phyloP scores from a whole-genome alignment of 495 filamentous ascomycete genomes.

The Neohortaea acidophila region DNA sequence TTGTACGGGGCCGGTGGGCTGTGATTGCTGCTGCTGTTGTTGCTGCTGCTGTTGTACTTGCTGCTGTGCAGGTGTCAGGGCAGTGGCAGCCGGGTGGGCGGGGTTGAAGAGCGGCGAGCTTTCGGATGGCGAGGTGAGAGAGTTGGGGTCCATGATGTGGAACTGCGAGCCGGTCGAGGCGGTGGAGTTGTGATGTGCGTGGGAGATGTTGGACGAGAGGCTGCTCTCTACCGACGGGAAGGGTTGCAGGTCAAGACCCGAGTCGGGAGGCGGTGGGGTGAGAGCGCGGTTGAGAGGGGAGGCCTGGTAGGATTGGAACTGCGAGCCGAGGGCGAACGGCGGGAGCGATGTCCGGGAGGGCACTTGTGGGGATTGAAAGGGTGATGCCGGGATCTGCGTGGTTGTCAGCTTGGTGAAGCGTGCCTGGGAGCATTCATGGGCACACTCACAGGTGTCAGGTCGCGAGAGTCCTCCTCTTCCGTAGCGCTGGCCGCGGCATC shows the following conservation, averaged over 20 bases:
- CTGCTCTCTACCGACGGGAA: slow-evolving; percentile 74
- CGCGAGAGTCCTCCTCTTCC: slow-evolving; percentile 68
- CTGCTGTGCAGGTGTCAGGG: slow-evolving; percentile 17
- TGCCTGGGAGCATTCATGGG: neutral
- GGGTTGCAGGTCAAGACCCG: slow-evolving; percentile 47
- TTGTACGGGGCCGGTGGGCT: slow-evolving; percentile 41
- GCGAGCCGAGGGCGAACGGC: slow-evolving; percentile 41
- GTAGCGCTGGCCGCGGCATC: slow-evolving; percentile 83
- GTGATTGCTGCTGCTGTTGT: slow-evolving; percentile 21
- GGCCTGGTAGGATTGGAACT: slow-evolving; percentile 63
- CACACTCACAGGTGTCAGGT: slow-evolving; percentile 57
- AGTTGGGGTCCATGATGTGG: slow-evolving; percentile 38
- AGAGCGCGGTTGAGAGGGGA: slow-evolving; percentile 76
- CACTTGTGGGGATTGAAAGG: slow-evolving; percentile 44
- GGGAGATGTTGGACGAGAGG: slow-evolving; percentile 38
- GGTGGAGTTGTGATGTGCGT: slow-evolving; percentile 24
- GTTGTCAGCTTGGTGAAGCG: neutral
- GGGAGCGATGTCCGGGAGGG: slow-evolving; percentile 65
- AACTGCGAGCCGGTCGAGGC: slow-evolving; percentile 36
- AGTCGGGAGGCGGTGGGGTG: slow-evolving; percentile 61
- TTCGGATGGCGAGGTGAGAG: slow-evolving; percentile 25
- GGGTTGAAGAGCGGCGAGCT: slow-evolving; percentile 35
- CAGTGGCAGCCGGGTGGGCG: neutral
- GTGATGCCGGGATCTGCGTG: slow-evolving; percentile 39
- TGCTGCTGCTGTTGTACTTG: slow-evolving; percentile 33